Evolutionary conservation across 1,139 yeast genomes (phyloP), one percentile per base, ranked within the genome.

Genomic region (Suhomyces taliae): DNA sequence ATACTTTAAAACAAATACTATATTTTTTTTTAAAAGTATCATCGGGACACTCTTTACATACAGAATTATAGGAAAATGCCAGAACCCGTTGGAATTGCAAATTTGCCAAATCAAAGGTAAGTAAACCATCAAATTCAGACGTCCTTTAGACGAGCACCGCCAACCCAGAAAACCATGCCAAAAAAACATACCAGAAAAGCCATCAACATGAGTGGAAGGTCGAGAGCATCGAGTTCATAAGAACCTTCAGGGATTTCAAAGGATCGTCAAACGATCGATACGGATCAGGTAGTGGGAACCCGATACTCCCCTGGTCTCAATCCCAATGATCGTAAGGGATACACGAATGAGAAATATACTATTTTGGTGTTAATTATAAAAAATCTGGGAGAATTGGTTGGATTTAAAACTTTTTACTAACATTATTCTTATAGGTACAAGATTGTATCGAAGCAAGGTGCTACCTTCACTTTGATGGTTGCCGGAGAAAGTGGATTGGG

Each of bases 401-500:
- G 24, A 19, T 19, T 19, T 19, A 4, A 19, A 19, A 19, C 24
- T 2, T 14, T 29, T 29, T 55, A 58, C 63, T 59, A 58, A 60
- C 59, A 8, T 45, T 19, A 19, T 19, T 11, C 2, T 9, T 29
- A 29, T 48, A 83, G 90, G 66, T 90, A 89, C 73, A 91, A 90
- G 67, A 86, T 90, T 57, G 90, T 91, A 47, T 87, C 95, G 55
- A 87, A 88, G 58, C 79, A 85, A 55, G 99, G 98, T 39, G 91
- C 96, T 49, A 81, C 87, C 26, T 88, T 91, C 74, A 93, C 97
- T 44, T 60, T 93, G 55, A 90, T 93, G 97, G 86, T 93, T 38
- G 95, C 95, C 40, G 99, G 99, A 59, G 98, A 91, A 69, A 85
- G 93, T 48, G 98, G 98, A 6, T 76, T 90, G 45, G 98, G 97